Percentiles rank a stretch among this genome's conserved stretches.
Evolutionary conservation across 2,329 filamentous ascomycete species (phyloP).

Genomic region (Stachybotrys echinatus): DNA sequence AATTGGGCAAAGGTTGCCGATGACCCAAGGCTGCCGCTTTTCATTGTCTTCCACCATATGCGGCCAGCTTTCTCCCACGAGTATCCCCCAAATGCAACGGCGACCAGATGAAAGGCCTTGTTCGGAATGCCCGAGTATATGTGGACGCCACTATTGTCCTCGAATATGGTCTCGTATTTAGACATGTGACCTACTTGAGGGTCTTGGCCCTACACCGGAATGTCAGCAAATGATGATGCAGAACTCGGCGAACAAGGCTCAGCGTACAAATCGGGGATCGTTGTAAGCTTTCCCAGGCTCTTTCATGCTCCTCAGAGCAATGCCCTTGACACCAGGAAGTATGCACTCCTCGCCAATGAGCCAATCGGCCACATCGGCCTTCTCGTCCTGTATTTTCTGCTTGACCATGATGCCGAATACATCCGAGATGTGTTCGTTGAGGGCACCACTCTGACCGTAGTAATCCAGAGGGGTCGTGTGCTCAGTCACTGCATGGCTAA

Average conservation of each 20-base stretch:
- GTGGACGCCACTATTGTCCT: constrained; percentile 51
- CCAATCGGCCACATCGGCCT: constrained; percentile 44
- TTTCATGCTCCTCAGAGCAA: constrained; percentile 50
- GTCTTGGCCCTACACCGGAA: constrained; percentile 38
- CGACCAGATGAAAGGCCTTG: constrained; percentile 47
- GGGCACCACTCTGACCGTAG: constrained; percentile 43
- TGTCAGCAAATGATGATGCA: background rate
- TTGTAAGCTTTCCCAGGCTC: constrained; percentile 47
- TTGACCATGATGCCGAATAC: constrained; percentile 54
- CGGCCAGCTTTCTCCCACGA: constrained; percentile 49
- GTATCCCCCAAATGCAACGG: constrained; percentile 43
- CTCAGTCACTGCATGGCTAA: constrained; percentile 51
- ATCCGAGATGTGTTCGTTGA: constrained; percentile 53
- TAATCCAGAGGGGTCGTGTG: constrained; percentile 46
- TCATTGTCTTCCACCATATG: constrained; percentile 48
- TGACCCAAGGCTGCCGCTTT: constrained; percentile 32
- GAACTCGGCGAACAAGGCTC: background rate
- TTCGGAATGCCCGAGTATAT: constrained; percentile 54
- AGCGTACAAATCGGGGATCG: constrained; percentile 43
- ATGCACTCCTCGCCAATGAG: constrained; percentile 49
- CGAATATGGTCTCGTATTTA: constrained; percentile 29
- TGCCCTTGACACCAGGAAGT: constrained; percentile 42
- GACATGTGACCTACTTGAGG: constrained; percentile 45
- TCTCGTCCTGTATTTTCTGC: constrained; percentile 42
- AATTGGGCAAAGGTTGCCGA: constrained; percentile 42